These are phyloP conservation scores for Monilinia fructicola DNA, from an alignment of 2,329 filamentous ascomycete genomes.

Conservation along the genomic window DNA sequence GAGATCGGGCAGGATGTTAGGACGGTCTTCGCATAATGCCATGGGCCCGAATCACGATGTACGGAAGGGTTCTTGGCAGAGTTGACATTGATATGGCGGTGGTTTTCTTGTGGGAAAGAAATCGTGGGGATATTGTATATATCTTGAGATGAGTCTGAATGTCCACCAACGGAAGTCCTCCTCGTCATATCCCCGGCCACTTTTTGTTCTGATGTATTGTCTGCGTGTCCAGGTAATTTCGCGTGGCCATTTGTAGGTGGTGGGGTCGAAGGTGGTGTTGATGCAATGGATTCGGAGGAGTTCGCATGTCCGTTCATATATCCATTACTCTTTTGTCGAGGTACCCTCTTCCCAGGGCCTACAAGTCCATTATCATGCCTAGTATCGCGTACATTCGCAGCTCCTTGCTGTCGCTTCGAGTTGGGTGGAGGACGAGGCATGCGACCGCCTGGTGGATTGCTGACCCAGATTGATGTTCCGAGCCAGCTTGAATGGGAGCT, in stretches of 20 bases:
- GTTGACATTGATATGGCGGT: conserved; percentile 69
- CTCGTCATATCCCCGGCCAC: conserved; percentile 46
- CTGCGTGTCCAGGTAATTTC: conserved; percentile 32
- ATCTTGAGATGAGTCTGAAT: conserved; percentile 57
- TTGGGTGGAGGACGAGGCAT: conserved; percentile 41
- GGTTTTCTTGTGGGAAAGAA: conserved; percentile 48
- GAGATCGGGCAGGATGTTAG: conserved; percentile 85
- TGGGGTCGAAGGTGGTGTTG: conserved; percentile 45
- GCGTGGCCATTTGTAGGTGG: conserved; percentile 42
- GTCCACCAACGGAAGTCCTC: conserved; percentile 51
- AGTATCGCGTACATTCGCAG: conserved; percentile 65
- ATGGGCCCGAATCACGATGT: conserved; percentile 68
- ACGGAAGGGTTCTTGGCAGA: conserved; percentile 65
- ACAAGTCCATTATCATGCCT: conserved; percentile 87
- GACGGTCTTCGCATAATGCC: conserved; percentile 81
- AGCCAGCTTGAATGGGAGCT: conserved; percentile 36
- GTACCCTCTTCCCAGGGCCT: conserved; percentile 66
- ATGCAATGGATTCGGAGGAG: conserved; percentile 38
- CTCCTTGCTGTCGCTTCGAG: conserved; percentile 43
- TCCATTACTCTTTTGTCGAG: conserved; percentile 55
- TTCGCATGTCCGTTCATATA: conserved; percentile 52
- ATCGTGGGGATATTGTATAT: conserved; percentile 44
- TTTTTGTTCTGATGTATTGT: conserved; percentile 34
- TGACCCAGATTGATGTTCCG: conserved; percentile 41
- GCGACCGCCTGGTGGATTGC: conserved; percentile 35